Evolutionary conservation across 2,329 filamentous ascomycete genomes (phyloP).

Genomic region (Waltergamsia citrina): DNA sequence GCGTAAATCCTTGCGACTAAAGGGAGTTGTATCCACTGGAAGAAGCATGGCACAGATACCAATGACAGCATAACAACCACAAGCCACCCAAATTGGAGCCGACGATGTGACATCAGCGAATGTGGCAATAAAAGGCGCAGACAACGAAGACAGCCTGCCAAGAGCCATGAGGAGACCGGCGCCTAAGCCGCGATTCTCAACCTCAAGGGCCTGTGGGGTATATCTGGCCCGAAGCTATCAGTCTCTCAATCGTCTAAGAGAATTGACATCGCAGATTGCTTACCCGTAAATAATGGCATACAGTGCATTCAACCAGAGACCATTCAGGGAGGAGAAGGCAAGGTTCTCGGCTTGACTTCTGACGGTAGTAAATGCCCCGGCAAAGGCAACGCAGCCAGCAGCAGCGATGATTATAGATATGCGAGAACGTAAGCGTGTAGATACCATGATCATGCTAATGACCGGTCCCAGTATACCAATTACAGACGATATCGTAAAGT

Average conservation of each 20-base stretch:
- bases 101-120: conserved; percentile 12
- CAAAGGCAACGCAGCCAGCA: conserved; percentile 10
- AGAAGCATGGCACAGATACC: conserved; percentile 8
- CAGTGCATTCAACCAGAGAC: conserved; percentile 11
- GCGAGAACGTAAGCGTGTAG: conserved; percentile 12
- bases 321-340: conserved; percentile 13
- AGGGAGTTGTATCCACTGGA: conserved; percentile 11
- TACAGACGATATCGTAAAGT: conserved; percentile 21
- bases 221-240: no score
- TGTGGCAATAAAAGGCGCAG: conserved; percentile 11
- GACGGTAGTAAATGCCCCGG: conserved; percentile 11
- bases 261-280: background rate
- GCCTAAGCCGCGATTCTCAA: conserved; percentile 10
- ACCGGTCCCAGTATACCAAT: conserved; percentile 27
- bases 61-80: conserved; percentile 10
- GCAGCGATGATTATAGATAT: conserved; percentile 8
- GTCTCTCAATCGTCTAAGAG: background rate
- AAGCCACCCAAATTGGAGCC: conserved; percentile 12
- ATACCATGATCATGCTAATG: conserved; percentile 23
- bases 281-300: conserved; percentile 11
- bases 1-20: no score
- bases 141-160: conserved; percentile 10
- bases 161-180: conserved; percentile 10
- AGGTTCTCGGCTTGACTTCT: conserved; percentile 10
- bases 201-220: conserved; percentile 10